Evolutionary conservation across 1,139 yeast genomes (phyloP), one percentile per base, ranked within the genome.

Genomic region (Sugiyamaella sp.): DNA sequence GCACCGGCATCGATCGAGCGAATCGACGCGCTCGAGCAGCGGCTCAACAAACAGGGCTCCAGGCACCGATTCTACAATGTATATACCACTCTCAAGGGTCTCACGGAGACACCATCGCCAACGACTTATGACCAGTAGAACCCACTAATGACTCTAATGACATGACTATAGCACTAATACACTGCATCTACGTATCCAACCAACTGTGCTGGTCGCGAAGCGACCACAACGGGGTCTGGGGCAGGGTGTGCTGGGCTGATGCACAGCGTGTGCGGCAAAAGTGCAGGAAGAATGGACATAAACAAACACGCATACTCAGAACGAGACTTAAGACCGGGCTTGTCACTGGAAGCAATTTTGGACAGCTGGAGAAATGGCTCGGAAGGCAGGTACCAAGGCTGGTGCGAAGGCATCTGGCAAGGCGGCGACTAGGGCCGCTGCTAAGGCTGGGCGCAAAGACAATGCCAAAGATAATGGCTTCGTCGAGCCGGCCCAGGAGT

Each of bases 41-140:
- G 32, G 17, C 35, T 41, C 4, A 16, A 20, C 16, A 35, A 19
- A 29, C 22, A 48, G n/a, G 38, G 50, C 12, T 21, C 51, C n/a
- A 29, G 49, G 14, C 5, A 38, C 8, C 39, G 46, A n/a, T 37
- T 32, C 22, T 25, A 38, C 25, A 51, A 41, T 51, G 54, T 51
- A 51, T 51, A 46, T 51, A 51, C 29, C 33, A 24, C 25, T 19
- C 46, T 51, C 29, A 46, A 40, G 37, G n/a, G 19, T 29, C 33
- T 51, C 14, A 35, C 47, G 32, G 44, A 40, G 45, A 46, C 50
- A 2, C 44, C 45, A 6, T 29, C 39, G 32, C 39, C n/a, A 46
- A 46, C 39, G 50, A 46, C 24, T 46, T 38, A 46, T 39, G 50
- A 46, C 19, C 35, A 29, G 8, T 29, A 29, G 14, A 29, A 29